Conservation (phyloP, 768 basidiomycete genomes). For the Terana coerulea region DNA sequence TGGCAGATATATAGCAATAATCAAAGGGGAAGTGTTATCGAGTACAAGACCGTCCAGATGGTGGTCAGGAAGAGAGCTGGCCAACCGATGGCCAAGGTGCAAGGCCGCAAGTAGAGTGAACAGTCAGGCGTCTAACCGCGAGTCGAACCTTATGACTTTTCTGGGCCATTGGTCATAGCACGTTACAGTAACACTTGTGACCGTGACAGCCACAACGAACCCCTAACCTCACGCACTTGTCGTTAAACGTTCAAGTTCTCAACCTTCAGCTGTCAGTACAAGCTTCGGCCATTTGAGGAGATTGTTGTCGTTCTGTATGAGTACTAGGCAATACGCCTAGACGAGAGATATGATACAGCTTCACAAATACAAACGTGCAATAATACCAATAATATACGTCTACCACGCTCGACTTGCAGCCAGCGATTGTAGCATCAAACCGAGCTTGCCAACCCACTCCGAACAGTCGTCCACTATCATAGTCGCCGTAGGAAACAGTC, state of each 20-base stretch:
- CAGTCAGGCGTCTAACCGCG: neutral
- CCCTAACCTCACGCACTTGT: neutral
- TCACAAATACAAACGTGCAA: too few species aligned
- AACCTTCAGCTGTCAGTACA: too few species aligned
- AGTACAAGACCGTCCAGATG: neutral
- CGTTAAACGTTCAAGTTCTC: too few species aligned
- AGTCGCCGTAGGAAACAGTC: neutral
- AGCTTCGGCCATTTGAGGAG: too few species aligned
- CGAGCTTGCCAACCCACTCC: neutral
- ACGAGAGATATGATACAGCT: too few species aligned
- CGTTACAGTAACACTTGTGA: too few species aligned
- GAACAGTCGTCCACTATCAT: slow-evolving; percentile 5
- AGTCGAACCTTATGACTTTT: slow-evolving; percentile 4
- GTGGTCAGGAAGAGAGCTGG: too few species aligned
- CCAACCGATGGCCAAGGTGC: neutral
- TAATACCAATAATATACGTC: too few species aligned
- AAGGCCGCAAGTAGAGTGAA: neutral
- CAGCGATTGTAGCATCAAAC: neutral
- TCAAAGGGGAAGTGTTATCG: neutral
- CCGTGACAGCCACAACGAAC: neutral
- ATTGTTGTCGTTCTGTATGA: too few species aligned
- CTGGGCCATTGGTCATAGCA: neutral
- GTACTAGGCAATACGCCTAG: too few species aligned
- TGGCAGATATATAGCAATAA: slow-evolving; percentile 2
- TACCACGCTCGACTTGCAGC: too few species aligned